A percentile compares a stretch with the other conserved stretches of the same genome.
Evolutionary conservation across 139 green algal genomes (phyloP).

Genomic region (Limnomonas spitsbergensis): DNA sequence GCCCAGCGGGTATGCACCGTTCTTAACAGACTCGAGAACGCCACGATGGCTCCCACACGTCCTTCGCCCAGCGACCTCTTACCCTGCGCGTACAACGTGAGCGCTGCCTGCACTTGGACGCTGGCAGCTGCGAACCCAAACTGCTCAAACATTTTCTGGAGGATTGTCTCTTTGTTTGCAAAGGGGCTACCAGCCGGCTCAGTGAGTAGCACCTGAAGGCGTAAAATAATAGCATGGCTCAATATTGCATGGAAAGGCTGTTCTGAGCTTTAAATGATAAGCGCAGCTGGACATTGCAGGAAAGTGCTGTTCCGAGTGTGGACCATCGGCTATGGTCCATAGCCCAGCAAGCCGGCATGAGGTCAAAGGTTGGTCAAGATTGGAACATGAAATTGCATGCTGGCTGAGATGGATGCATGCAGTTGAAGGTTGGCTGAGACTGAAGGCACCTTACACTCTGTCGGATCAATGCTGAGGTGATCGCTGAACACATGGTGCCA

Average conservation of each 20-base stretch:
- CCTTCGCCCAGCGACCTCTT: too few relatives aligned
- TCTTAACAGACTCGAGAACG: neutral
- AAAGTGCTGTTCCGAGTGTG: too few relatives aligned
- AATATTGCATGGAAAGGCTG: too few relatives aligned
- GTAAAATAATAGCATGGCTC: too few relatives aligned
- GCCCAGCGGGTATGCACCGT: neutral
- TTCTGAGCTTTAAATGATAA: too few relatives aligned
- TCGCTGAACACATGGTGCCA: slow-evolving; percentile 36
- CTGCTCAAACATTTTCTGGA: slow-evolving; percentile 74
- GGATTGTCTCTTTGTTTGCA: slow-evolving; percentile 51
- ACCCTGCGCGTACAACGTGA: slow-evolving; percentile 77
- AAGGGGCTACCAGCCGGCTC: slow-evolving; percentile 64
- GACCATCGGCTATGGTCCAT: too few relatives aligned
- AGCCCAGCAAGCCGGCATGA: neutral
- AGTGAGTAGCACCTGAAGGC: slow-evolving; percentile 61
- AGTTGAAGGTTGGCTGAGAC: neutral
- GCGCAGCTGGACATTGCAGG: too few relatives aligned
- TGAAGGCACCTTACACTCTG: slow-evolving; percentile 31
- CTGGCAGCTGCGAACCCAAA: slow-evolving; percentile 58
- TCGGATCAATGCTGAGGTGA: slow-evolving; percentile 40
- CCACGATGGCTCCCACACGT: neutral
- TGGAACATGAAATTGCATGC: neutral
- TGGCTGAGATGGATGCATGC: neutral
- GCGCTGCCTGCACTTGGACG: slow-evolving; percentile 79
- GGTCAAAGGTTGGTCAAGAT: neutral